Evolutionary conservation across 371 early-diverging fungal species (phyloP).

Genomic region (Capillidium rhysosporum): DNA sequence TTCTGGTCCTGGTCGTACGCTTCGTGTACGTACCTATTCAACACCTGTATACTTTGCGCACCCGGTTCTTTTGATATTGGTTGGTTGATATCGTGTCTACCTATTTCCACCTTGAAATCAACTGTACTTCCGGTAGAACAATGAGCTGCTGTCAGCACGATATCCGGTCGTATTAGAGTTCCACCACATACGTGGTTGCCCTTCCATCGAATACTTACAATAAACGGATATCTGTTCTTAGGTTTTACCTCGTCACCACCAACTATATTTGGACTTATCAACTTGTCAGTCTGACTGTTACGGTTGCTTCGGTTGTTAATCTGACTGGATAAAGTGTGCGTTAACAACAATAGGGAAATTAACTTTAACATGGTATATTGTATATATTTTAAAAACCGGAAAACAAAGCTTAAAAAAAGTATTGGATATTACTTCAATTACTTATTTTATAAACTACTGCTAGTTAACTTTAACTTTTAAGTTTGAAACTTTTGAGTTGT

Average conservation of each 20-base stretch:
- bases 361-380: no score
- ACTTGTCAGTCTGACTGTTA: no score
- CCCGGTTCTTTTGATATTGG: background rate
- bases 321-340: no score
- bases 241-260: slow-evolving; percentile 4
- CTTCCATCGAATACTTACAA: background rate
- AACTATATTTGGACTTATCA: background rate
- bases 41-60: background rate
- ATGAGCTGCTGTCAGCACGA: slow-evolving; percentile 6
- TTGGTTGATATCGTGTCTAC: background rate
- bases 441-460: no score
- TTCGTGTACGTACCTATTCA: slow-evolving; percentile 4
- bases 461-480: no score
- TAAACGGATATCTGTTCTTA: background rate
- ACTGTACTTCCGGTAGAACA: background rate
- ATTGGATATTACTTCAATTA: no score
- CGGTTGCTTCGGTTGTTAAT: no score
- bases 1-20: background rate
- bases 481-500: no score
- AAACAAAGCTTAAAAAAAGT: no score
- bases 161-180: background rate
- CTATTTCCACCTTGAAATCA: background rate
- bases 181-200: slow-evolving; percentile 7
- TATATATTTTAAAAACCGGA: no score
- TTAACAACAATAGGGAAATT: no score